Evolutionary conservation across 2,329 filamentous ascomycete genomes (phyloP), one percentile per base, ranked within the genome.

Genomic region (Penicillium polonicum): DNA sequence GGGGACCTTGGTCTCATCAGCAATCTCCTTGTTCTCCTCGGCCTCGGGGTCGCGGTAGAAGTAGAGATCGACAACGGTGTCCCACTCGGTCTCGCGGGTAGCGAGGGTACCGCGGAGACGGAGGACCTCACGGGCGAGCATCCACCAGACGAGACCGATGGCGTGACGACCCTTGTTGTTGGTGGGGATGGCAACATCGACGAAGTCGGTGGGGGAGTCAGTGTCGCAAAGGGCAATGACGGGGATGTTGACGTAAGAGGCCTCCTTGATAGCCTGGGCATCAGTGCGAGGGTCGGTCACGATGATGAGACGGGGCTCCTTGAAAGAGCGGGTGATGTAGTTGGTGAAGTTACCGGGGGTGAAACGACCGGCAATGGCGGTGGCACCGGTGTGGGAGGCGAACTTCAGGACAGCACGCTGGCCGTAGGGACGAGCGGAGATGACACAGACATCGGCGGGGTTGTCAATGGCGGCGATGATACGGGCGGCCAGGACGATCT

Each of bases 321-420:
- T 97, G 92, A 99, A 99, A 68, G 94, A 97, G 77, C 94, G 93
- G 82, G 95, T 99, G 89, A 99, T 99, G 90, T 99, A 99, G 88
- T 99, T 99, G 87, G 94, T 99, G 89, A 99, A 99, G 82, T 93
- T 96, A 90, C 94, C 94, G 79, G 94, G 94, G 78, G 94, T 99
- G 90, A 99, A 99, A 80, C 94, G 94, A 84, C 94, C 94, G 76
- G 94, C 95, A 77, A 99, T 99, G 80, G 94, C 90, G 76, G 92
- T 90, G 76, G 95, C 92, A 79, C 94, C 94, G 70, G 94, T 99
- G 89, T 99, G 94, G 68, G 92, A 85, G 75, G 94, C 94, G 85
- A 99, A 99, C 89, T 99, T 99, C 80, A 99, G 90, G 78, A 99
- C 95, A 74, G 94, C 93, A 83, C 94, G 93, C 87, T 99, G 94